These are phyloP conservation scores for Neoboletus magnificus DNA, from an alignment of 768 basidiomycete genomes.

Conservation along the genomic window DNA sequence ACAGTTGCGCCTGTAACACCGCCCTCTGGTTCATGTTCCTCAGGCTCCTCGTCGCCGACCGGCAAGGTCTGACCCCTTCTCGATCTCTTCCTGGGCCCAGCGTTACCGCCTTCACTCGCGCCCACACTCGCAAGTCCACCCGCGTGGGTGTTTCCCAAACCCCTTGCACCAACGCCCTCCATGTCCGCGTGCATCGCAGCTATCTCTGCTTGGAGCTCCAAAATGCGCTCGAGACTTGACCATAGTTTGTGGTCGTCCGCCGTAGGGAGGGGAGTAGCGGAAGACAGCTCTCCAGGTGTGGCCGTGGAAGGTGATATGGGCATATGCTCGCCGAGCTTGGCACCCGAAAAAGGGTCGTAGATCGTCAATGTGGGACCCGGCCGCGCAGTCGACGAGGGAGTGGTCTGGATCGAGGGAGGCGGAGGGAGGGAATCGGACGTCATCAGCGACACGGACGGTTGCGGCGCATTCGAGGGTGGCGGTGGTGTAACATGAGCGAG, in stretches of 20 bases:
- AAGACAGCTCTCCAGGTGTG: conserved; percentile 3
- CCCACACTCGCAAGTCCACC: conserved; percentile 1
- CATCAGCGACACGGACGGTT: conserved; percentile 9
- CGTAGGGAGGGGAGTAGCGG: conserved; percentile 4
- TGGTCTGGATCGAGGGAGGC: conserved; percentile 4
- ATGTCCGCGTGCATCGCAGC: conserved; percentile 71
- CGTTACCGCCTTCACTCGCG: conserved; percentile 12
- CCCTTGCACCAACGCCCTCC: conserved; percentile 49
- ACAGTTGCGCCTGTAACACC: conserved; percentile 9
- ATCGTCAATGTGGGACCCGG: conserved; percentile 15
- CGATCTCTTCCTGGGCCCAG: conserved; percentile 18
- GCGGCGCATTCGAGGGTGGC: conserved; percentile 3
- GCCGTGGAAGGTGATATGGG: conserved; percentile 7
- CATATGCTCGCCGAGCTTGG: conserved; percentile 20
- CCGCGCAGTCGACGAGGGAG: background rate
- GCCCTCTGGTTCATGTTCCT: conserved; percentile 15
- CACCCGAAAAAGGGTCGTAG: conserved; percentile 35
- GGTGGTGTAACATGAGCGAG: background rate
- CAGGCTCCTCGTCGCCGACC: conserved; percentile 27
- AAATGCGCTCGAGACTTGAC: conserved; percentile 63
- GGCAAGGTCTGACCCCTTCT: conserved; percentile 36
- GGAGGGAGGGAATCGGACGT: conserved; percentile 16
- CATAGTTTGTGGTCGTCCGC: conserved; percentile 53
- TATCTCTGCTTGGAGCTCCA: conserved; percentile 70
- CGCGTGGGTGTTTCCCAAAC: conserved; percentile 3